Base-by-base conservation (phyloP, 2,329 filamentous ascomycete genomes). In the Atkinsonella texensis region DNA sequence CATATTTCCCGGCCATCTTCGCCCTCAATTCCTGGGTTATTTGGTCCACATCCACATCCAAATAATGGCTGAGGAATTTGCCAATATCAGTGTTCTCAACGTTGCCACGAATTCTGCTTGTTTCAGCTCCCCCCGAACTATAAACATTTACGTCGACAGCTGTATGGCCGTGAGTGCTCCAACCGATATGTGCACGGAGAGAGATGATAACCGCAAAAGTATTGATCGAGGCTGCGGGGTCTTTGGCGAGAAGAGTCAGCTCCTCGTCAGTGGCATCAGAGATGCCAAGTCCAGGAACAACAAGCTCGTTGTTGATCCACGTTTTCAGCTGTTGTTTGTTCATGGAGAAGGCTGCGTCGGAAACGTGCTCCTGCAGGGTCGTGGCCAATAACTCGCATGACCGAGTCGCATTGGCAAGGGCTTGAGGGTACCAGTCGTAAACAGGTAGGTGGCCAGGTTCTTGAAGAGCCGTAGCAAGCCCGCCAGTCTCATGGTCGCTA, bases 91-190 rank as follows among this genome's bases (percentile, higher is more conserved):
- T 97, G 65, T 98, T 98, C 73, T 98, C 93, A 51, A 94, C 84
- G 65, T 97, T 97, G 8, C 91, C 91, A 3, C 80, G 72, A 7
- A 95, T 74, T 13, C 76, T 73, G 43, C 79, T 75, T 0, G 83
- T 79, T 39, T 79, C 75, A 0, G 79, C 75, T 3, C 87, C 83
- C 45, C 76, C 75, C 0, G 86, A 90, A 49, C 87, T 85, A 70
- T 97, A 98, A 58, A 98, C 88, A 67, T 98, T 98, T 47, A 98
- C 93, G 64, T 98, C 93, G 8, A 93, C 89, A 49, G 85, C 93
- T 18, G 84, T 86, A 70, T 98, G 93, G 31, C 93, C 93, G 65
- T 96, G 91, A 0, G 90, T 95, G 56, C 80, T 84, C 93, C 93
- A 98, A 13, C 93, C 94, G 43, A 95, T 80, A 63, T 95, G 89